Conservation (phyloP, 164 flowering plant species). For the Saururus chinensis region DNA sequence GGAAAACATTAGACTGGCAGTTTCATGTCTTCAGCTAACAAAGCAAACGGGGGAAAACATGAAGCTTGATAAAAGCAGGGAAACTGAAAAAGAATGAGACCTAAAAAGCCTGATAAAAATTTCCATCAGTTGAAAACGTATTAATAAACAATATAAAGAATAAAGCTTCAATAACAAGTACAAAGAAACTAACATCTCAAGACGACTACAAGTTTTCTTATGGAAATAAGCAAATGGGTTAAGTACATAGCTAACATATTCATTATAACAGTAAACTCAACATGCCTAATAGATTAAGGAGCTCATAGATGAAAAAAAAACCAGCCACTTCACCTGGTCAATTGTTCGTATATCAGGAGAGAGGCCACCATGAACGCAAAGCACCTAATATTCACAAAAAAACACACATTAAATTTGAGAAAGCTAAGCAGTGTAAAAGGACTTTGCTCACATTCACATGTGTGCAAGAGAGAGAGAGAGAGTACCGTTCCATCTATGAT, state of each 20-base stretch:
- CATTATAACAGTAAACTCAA: neutral
- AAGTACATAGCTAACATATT: neutral
- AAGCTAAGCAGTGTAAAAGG: neutral
- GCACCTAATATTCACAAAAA: constrained; percentile 43
- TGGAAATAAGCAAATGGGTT: neutral
- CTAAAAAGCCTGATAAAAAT: too few species aligned
- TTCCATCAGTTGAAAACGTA: too few species aligned
- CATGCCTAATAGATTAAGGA: neutral
- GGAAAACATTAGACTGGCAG: neutral
- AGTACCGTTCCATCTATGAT: constrained; percentile 93
- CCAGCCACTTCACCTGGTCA: constrained; percentile 60
- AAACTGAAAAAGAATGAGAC: too few species aligned
- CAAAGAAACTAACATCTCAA: too few species aligned
- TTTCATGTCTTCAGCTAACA: neutral
- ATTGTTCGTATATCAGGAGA: constrained; percentile 94
- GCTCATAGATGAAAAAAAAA: neutral
- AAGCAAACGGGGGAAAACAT: neutral
- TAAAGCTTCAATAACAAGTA: too few species aligned
- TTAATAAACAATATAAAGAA: too few species aligned
- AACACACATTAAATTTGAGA: neutral
- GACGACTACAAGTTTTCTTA: too few species aligned
- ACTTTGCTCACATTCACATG: neutral
- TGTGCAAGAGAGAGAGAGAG: neutral
- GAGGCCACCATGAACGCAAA: constrained; percentile 98
- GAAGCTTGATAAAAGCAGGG: too few species aligned